Base-by-base conservation (phyloP, 2,329 filamentous ascomycete species). In the Shiraia bambusicola region DNA sequence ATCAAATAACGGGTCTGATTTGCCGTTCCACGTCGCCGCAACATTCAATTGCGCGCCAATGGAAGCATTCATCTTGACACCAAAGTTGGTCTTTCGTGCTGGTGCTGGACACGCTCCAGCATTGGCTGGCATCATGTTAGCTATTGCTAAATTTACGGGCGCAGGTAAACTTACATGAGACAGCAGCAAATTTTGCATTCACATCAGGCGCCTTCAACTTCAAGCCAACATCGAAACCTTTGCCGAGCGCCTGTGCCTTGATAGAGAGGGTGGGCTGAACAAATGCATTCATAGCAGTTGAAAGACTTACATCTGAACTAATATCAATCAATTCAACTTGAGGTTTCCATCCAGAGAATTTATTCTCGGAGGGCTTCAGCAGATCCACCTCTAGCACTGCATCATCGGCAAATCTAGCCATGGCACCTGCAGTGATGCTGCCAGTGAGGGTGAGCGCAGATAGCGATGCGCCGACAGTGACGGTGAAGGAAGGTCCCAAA, bases 401-500 rank as follows among this genome's bases (percentile, higher is more conserved):
- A 26, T 36, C 29, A 25, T 58, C 47, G 28, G 38, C 31, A 13
- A 58, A 32, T 10, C 37, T 44, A 4, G 43, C 52, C 8, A 34
- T 55, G 3, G 43, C 45, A 11, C 54, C 54, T 6, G 36, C 34
- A 3, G 36, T 41, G 5, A 56, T 31, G 19, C 41, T 40, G 4
- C 47, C 50, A 16, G 38, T 46, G 4, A 54, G 15, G 4, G 41
- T 26, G 9, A 52, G 40, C 4, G 34, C 45, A 7, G 41, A 49
- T 9, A 57, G 30, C 13, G 51, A 37, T 5, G 51, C 42, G 2
- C 54, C 54, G 28, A 56, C 36, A 10, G 47, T 33, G 19, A 56
- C 44, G 10, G 47, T 49, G 3, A 59, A 26, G 36, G 49, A 49
- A 5, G 54, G 56, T 6, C 56, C 56, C n/a, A 59, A 24, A 6